Evolutionary conservation across 495 filamentous ascomycete genomes (phyloP).

Genomic region (Penicillium dipodomyicola): DNA sequence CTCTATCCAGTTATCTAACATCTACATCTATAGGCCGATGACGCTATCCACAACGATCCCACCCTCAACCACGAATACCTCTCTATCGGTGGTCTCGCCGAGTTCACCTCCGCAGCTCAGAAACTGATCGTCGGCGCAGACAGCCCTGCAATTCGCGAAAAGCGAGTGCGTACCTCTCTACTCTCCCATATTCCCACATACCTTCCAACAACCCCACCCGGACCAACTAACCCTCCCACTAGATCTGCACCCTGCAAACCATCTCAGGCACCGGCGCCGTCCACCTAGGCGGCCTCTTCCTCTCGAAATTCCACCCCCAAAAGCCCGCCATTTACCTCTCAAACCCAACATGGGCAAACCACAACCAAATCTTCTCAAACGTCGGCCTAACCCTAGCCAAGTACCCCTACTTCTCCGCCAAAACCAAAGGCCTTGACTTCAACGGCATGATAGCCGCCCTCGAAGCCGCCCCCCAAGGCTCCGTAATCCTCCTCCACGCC

Average conservation of each 20-base stretch:
- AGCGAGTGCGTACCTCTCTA: constrained; percentile 55
- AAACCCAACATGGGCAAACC: constrained; percentile 95
- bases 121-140: constrained; percentile 80
- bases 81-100: constrained; percentile 83
- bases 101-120: constrained; percentile 83
- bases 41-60: constrained; percentile 81
- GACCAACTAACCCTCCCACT: constrained; percentile 2
- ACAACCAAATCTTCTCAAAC: constrained; percentile 97
- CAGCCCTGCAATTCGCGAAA: constrained; percentile 78
- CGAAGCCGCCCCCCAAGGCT: constrained; percentile 65
- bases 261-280: constrained; percentile 61
- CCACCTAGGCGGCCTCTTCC: constrained; percentile 56
- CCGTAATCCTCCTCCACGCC: constrained; percentile 88
- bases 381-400: constrained; percentile 71
- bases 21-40: constrained; percentile 68
- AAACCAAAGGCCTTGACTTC: constrained; percentile 90
- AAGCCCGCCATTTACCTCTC: constrained; percentile 81
- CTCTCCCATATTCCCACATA: neutral
- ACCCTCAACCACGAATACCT: constrained; percentile 96
- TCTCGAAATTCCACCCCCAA: constrained; percentile 52
- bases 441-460: constrained; percentile 76
- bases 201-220: neutral
- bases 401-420: constrained; percentile 89
- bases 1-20: constrained; percentile 8
- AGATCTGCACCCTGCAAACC: constrained; percentile 56